Evolutionary conservation across 495 filamentous ascomycete genomes (phyloP), one percentile per base, ranked within the genome.

Genomic region (Venustampulla echinocandica): DNA sequence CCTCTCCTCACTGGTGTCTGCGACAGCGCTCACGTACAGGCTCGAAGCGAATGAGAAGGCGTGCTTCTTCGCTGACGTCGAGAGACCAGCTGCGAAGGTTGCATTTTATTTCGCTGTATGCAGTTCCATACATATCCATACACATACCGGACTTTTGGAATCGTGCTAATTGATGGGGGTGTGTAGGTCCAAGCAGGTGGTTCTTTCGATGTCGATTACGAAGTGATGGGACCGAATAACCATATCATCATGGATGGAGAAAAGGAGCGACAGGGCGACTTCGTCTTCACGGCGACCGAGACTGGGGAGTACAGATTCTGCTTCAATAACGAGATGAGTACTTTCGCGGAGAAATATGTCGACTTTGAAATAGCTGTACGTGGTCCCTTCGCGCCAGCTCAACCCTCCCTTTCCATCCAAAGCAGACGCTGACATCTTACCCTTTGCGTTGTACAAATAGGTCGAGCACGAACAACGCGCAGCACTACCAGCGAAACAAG

Each of bases 71-170:
- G 75, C 85, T 27, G 68, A 75, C 46, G 81, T 88, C 27, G 77
- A 92, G 42, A 70, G 80, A 57, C 68, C 71, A 52, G 85, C 84
- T 55, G 77, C 82, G 46, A 97, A 97, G 75, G 73, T 97, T 42
- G 93, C 93, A 14, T 99, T 99, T 60, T 99, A 99, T 69, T 99
- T 97, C 66, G 93, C 93, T 43, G 92, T 98, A 67, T 55, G 87
- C 67, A n/a, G 5, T 38, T 14, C 48, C 45, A n/a, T n/a, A n/a
- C n/a, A n/a, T n/a, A n/a, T n/a, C n/a, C n/a, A n/a, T n/a, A n/a
- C n/a, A n/a, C n/a, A n/a, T n/a, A n/a, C n/a, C n/a, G n/a, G n/a
- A n/a, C n/a, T n/a, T n/a, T n/a, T n/a, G n/a, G n/a, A n/a, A n/a
- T n/a, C n/a, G n/a, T n/a, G n/a, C n/a, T n/a, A n/a, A n/a, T n/a